Conservation (phyloP, 306 rosid genomes). For the Vigna radiata region DNA sequence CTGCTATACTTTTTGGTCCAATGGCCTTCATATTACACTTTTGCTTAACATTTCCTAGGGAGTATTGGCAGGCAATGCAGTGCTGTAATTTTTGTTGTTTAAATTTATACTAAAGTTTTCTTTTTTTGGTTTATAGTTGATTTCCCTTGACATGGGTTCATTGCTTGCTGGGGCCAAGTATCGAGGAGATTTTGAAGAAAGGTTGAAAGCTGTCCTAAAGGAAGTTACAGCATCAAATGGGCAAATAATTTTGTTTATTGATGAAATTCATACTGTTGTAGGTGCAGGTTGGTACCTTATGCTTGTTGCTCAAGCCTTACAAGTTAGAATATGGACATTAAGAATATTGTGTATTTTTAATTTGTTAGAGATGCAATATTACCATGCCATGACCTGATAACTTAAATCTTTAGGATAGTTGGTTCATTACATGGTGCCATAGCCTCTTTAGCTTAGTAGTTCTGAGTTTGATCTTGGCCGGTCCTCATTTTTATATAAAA, state of each 20-base stretch:
- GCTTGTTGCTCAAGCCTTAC: slow-evolving; percentile 2
- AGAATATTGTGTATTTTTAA: slow-evolving; percentile 11
- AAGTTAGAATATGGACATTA: slow-evolving; percentile 7
- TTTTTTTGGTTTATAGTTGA: slow-evolving; percentile 62
- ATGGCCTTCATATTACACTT: not conserved
- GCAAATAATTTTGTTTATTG: slow-evolving; percentile 90
- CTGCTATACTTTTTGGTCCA: not conserved
- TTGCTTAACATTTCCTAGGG: not conserved
- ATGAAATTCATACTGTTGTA: slow-evolving; percentile 97
- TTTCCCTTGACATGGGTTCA: slow-evolving; percentile 97
- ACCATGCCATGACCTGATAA: slow-evolving; percentile 11
- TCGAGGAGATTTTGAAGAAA: slow-evolving; percentile 97
- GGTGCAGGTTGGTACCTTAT: slow-evolving; percentile 83
- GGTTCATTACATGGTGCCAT: slow-evolving; percentile 4
- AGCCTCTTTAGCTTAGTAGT: not conserved
- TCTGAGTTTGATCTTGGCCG: slow-evolving; percentile 13
- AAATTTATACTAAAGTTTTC: slow-evolving; percentile 15
- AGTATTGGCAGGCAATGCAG: not conserved
- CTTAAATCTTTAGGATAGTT: slow-evolving; percentile 20
- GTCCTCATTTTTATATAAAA: not conserved
- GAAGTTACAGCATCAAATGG: slow-evolving; percentile 96
- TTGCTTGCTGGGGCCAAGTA: slow-evolving; percentile 95
- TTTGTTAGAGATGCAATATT: slow-evolving; percentile 3
- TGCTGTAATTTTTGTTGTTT: slow-evolving; percentile 3
- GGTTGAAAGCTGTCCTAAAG: slow-evolving; percentile 94